A percentile compares a stretch with the other conserved stretches of the same genome.
These are phyloP conservation scores for Stagonosporopsis cucurbitacearum DNA, from an alignment of 2,329 filamentous ascomycete genomes.

Conservation along the genomic window DNA sequence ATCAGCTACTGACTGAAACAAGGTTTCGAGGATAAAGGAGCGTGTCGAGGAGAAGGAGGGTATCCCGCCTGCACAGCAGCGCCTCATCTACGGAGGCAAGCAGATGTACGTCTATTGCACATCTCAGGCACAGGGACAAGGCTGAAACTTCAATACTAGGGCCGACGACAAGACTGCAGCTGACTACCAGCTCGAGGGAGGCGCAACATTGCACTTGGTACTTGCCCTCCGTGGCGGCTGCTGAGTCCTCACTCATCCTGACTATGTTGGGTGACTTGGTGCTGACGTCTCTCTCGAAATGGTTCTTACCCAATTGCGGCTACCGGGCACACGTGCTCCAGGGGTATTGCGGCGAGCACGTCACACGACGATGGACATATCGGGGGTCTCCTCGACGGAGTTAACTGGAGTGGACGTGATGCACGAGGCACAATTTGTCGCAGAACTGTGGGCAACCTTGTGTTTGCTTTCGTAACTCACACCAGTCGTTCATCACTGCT, in stretches of 20 bases:
- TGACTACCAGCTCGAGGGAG: conserved; percentile 90
- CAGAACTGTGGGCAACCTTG: background rate
- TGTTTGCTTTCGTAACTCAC: background rate
- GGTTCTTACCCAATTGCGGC: background rate
- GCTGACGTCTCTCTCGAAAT: background rate
- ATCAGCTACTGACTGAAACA: conserved; percentile 18
- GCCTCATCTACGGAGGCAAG: conserved; percentile 95
- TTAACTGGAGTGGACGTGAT: background rate
- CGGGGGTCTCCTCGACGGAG: background rate
- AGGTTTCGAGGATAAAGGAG: conserved; percentile 98
- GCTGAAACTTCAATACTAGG: conserved; percentile 60
- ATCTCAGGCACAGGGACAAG: background rate
- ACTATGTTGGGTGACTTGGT: background rate
- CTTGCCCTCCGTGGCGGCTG: conserved; percentile 86
- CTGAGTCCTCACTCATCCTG: conserved; percentile 12
- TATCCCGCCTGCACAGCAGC: conserved; percentile 95
- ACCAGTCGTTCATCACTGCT: background rate
- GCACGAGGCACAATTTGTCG: background rate
- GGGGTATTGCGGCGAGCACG: background rate
- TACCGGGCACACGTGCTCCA: background rate
- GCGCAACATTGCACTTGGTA: conserved; percentile 92
- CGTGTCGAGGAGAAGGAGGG: conserved; percentile 99
- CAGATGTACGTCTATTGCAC: conserved; percentile 74
- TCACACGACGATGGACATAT: background rate
- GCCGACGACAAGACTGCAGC: conserved; percentile 90